These are phyloP conservation scores for Pseudoturritis turrita DNA, from an alignment of 345 rosid species.

Conservation along the genomic window DNA sequence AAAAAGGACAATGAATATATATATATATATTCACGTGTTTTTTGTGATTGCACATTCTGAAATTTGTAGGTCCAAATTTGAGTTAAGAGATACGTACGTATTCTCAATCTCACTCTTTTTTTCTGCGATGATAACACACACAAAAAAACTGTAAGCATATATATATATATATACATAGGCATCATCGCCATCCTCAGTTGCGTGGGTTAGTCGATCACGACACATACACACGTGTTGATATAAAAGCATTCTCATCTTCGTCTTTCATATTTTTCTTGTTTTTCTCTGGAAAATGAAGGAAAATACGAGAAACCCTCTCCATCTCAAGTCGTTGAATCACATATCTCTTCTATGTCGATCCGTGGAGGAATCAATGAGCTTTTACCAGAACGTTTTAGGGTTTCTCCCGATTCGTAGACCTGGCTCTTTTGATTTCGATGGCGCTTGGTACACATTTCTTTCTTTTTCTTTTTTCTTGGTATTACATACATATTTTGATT, in stretches of 20 bases:
- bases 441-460: slow-evolving; percentile 64
- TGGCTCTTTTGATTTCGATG: slow-evolving; percentile 74
- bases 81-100: not conserved
- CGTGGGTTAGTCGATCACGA: slow-evolving; percentile 22
- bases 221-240: not conserved
- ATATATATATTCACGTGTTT: not conserved
- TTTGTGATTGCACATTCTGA: not conserved
- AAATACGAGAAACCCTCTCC: slow-evolving; percentile 54
- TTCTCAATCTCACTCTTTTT: not conserved
- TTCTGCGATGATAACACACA: no score
- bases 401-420: slow-evolving; percentile 78
- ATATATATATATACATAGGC: not conserved
- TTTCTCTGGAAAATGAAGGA: slow-evolving; percentile 35
- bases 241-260: not conserved
- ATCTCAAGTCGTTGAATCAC: slow-evolving; percentile 77
- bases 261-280: not conserved
- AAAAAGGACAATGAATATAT: no score
- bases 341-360: slow-evolving; percentile 69
- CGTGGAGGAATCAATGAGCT: slow-evolving; percentile 57
- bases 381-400: slow-evolving; percentile 73
- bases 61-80: not conserved
- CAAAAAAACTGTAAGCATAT: no score
- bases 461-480: not conserved
- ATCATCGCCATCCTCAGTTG: slow-evolving; percentile 13
- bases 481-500: not conserved